Base-by-base conservation (phyloP, 179 eudicot species). In the Drosera spatulata region DNA sequence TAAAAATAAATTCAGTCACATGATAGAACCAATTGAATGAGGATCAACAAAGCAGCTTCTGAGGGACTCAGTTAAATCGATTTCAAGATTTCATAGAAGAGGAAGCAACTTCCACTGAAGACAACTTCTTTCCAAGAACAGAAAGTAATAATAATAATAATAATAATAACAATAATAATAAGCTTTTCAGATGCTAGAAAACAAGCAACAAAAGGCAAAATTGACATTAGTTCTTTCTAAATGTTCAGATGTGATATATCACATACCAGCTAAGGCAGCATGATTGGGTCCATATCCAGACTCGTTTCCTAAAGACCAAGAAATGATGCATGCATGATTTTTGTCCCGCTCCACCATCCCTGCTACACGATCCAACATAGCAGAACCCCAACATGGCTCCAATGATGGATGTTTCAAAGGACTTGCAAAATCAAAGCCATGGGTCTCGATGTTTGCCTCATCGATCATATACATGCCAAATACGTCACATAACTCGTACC, bases 381-480 rank as follows among this genome's bases (percentile, higher is more conserved):
- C 64, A 55, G 86, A 63, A 74, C 86, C 86, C 99, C 99, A 93
- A 65, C 61, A 41, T 10, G 90, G 87, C 58, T 93, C 96, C 71
- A 61, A 65, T 1, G 96, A 72, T 10, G 99, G 99, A 78, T 93
- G 99, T 76, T 83, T 93, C 39, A 79, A 58, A 49, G 84, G 76
- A 64, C 73, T 79, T 68, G 87, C 84, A 70, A 77, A 78, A 78
- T 84, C 82, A 76, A 93, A 93, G 61, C 99, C 99, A 69, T 93
- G 99, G 49, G 99, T 93, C 80, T 93, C 99, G 61, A 93, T 93
- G 72, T 93, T 93, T 60, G 99, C 99, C 79, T 93, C 99, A 66
- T 93, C 99, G 53, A 93, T 82, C 99, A 93, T 88, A 79, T 93
- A 93, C 91, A 93, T 82, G 64, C 99, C 99, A 75, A 89, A 93